Evolutionary conservation across 73 alveolate genomes (phyloP).

Genomic region (Breviolum minutum): DNA sequence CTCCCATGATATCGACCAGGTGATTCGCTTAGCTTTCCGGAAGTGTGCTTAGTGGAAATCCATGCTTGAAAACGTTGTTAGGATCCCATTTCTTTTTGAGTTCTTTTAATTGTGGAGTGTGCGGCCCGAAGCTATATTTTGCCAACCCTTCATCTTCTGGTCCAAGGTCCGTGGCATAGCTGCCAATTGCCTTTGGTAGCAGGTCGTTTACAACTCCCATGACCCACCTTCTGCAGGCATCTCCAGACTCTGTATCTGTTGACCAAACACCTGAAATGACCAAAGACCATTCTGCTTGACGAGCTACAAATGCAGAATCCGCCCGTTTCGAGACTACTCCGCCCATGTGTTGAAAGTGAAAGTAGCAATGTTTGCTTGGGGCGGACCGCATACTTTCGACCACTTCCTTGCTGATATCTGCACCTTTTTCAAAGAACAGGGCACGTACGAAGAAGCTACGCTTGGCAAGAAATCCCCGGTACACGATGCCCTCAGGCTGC

Average conservation of each 20-base stretch:
- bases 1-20: no score
- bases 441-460: constrained; percentile 65
- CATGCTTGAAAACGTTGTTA: constrained; percentile 49
- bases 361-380: constrained; percentile 59
- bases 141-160: constrained; percentile 34
- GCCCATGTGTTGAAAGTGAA: constrained; percentile 69
- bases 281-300: constrained; percentile 72
- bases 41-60: constrained; percentile 12
- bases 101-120: neutral
- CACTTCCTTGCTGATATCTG: constrained; percentile 34
- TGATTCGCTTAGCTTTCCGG: neutral
- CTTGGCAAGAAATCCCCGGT: constrained; percentile 14
- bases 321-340: constrained; percentile 25
- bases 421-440: neutral
- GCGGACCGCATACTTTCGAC: constrained; percentile 23
- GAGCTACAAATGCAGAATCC: neutral
- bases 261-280: constrained; percentile 58
- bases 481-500: constrained; percentile 45
- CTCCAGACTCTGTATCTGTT: neutral
- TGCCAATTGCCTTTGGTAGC: constrained; percentile 30
- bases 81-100: constrained; percentile 83
- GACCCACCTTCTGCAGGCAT: constrained; percentile 32
- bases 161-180: constrained; percentile 85
- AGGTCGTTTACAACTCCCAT: neutral
- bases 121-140: neutral